Percentiles rank a stretch among this genome's conserved stretches.
phyloP scores from a whole-genome alignment of 2,329 filamentous ascomycete genomes.

The Scedosporium minutisporum region DNA sequence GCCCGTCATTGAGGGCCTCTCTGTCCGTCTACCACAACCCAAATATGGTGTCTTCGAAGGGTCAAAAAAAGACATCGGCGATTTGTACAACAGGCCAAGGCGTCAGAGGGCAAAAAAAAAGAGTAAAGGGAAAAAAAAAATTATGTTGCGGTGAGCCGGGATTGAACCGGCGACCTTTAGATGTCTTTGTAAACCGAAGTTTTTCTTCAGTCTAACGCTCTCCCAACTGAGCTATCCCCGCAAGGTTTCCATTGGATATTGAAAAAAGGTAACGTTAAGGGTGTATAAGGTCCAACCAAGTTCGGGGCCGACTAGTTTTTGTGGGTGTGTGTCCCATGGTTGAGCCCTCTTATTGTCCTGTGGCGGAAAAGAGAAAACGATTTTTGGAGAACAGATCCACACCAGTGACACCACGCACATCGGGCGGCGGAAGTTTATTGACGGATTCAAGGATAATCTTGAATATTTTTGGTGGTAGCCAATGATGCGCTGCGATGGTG shows the following conservation, averaged over 20 bases:
- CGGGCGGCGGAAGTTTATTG: too few species aligned
- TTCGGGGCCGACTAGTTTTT: neutral
- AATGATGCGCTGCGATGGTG: too few species aligned
- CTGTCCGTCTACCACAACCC: too few species aligned
- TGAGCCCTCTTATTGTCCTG: neutral
- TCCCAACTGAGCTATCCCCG: constrained; percentile 2
- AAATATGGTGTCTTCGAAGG: too few species aligned
- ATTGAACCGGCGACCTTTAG: constrained; percentile 2
- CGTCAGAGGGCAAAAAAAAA: neutral
- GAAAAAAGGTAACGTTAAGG: neutral
- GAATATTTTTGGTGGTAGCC: too few species aligned
- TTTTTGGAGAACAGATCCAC: too few species aligned
- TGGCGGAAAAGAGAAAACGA: too few species aligned
- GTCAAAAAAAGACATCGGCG: neutral
- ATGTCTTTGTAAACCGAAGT: neutral
- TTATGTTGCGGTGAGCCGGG: neutral
- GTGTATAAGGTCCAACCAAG: neutral
- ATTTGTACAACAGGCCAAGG: neutral
- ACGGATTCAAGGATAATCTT: too few species aligned
- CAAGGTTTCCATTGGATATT: neutral
- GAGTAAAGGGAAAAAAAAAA: neutral
- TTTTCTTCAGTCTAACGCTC: neutral
- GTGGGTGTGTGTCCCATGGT: neutral
- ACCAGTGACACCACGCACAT: too few species aligned
- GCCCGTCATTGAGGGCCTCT: too few species aligned